Evolutionary conservation across 2,329 filamentous ascomycete genomes (phyloP).

Genomic region (Xylariales sp.): DNA sequence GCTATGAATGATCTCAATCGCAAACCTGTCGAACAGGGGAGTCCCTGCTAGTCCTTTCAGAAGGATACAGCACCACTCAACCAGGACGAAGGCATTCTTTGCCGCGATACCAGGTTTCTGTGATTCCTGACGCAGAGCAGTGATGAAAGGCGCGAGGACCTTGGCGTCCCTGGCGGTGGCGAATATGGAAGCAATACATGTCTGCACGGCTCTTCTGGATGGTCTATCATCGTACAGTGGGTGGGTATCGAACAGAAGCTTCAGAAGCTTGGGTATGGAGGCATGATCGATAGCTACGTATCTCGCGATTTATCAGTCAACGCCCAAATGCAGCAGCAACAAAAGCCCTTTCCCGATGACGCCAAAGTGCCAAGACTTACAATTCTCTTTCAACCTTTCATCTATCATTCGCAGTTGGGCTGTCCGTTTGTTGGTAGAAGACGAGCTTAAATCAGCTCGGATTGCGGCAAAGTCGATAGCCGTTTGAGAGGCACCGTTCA

Average conservation of each 20-base stretch:
- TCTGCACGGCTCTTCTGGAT: constrained; percentile 78
- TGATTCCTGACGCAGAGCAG: constrained; percentile 65
- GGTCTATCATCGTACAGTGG: constrained; percentile 79
- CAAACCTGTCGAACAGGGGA: constrained; percentile 59
- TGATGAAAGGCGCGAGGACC: constrained; percentile 59
- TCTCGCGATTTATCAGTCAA: constrained; percentile 1
- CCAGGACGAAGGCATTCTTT: constrained; percentile 77
- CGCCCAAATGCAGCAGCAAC: constrained; percentile 8
- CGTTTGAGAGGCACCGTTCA: constrained; percentile 33
- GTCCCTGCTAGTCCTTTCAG: constrained; percentile 65
- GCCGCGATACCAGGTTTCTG: constrained; percentile 73
- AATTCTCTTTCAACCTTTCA: constrained; percentile 50
- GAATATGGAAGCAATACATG: constrained; percentile 68
- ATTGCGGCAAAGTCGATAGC: constrained; percentile 46
- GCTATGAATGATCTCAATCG: constrained; percentile 60
- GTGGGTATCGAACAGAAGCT: constrained; percentile 81
- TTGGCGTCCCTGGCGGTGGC: constrained; percentile 51
- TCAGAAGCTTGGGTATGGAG: constrained; percentile 53
- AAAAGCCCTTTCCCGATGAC: no score
- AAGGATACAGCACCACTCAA: constrained; percentile 83
- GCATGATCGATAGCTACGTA: constrained; percentile 42
- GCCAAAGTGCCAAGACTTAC: constrained; percentile 33
- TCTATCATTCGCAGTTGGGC: constrained; percentile 50
- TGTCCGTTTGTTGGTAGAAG: constrained; percentile 55
- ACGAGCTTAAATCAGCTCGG: constrained; percentile 52